Base-by-base conservation (phyloP, 352 stramenopile genomes). In the Aphanomyces invadans region DNA sequence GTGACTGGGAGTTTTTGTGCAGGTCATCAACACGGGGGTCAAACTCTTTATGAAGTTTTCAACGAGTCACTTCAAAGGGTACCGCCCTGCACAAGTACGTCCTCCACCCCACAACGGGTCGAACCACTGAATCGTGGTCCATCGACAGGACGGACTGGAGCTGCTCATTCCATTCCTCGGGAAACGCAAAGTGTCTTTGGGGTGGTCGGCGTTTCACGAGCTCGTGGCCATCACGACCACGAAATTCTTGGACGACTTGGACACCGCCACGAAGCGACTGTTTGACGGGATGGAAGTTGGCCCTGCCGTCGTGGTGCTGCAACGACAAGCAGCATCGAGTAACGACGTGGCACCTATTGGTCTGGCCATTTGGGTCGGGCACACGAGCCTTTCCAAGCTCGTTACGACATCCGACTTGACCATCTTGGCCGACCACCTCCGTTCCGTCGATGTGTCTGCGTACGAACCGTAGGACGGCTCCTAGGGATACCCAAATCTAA, bases 1-100 rank as follows among this genome's bases (percentile, higher is more conserved):
- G n/a, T n/a, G n/a, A n/a, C n/a, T n/a, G n/a, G n/a, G n/a, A n/a
- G n/a, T n/a, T n/a, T n/a, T 21, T 39, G 4, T 7, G 26, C 57
- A 67, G 60, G 21, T 67, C 11, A 49, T 67, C 49, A 67, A 57
- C 39, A 67, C 60, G 45, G 60, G 60, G 7, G 60, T 67, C 42
- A 57, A 57, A 36, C 26, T 67, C 10, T 67, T 67, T 67, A 31
- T 51, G 17, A 67, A 67, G 25, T 45, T 57, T 31, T 55, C 60
- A 9, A 67, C 60, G 15, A 49, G 60, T 11, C 5, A 21, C 17
- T 49, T 55, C 60, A 67, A 67, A 28, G 60, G 60, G 12, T 67
- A 55, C 33, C 60, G 60, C 23, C 60, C 60, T 1, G 28, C 60
- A 11, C 60, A 67, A 28, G 60, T 67, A 64, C 19, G 29, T 28